Evolutionary conservation across 305 asterid species (phyloP).

Genomic region (Plantago lanceolata): DNA sequence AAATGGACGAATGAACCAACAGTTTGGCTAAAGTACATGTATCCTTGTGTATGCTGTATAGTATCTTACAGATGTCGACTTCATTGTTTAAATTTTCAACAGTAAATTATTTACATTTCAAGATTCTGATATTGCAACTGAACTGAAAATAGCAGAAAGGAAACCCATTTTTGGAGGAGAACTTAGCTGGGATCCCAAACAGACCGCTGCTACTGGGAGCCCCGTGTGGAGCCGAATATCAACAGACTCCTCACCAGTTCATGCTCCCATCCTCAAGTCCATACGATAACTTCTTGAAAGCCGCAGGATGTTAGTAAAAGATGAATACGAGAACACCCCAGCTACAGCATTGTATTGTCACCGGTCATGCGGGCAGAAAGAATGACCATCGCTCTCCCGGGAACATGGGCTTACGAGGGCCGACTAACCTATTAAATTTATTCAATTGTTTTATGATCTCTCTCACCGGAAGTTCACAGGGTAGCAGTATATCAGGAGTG

Average conservation of each 20-base stretch:
- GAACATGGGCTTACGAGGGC: background rate
- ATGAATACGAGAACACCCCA: background rate
- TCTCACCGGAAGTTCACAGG: background rate
- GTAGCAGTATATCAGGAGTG: background rate
- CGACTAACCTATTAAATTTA: background rate
- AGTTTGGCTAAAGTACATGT: too few relatives aligned
- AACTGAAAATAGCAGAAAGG: slow-evolving; percentile 37
- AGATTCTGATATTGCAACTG: slow-evolving; percentile 1
- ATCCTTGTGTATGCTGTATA: too few relatives aligned
- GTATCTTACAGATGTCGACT: too few relatives aligned
- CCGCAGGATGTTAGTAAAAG: slow-evolving; percentile 57
- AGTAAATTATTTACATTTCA: too few relatives aligned
- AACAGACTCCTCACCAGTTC: slow-evolving; percentile 51
- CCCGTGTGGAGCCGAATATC: slow-evolving; percentile 44
- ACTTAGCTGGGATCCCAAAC: slow-evolving; percentile 27
- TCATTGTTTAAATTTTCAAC: too few relatives aligned
- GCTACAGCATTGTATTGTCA: background rate
- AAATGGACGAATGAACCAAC: background rate
- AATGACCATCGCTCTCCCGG: background rate
- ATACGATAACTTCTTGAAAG: slow-evolving; percentile 84
- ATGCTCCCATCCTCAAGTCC: slow-evolving; percentile 81
- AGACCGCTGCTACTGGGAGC: slow-evolving; percentile 24
- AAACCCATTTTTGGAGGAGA: slow-evolving; percentile 42
- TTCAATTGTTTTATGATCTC: background rate
- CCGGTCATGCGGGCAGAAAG: background rate